A percentile compares a stretch with the other conserved stretches of the same genome.
Evolutionary conservation across 164 flowering plant species (phyloP).

Genomic region (Magnolia sinica): DNA sequence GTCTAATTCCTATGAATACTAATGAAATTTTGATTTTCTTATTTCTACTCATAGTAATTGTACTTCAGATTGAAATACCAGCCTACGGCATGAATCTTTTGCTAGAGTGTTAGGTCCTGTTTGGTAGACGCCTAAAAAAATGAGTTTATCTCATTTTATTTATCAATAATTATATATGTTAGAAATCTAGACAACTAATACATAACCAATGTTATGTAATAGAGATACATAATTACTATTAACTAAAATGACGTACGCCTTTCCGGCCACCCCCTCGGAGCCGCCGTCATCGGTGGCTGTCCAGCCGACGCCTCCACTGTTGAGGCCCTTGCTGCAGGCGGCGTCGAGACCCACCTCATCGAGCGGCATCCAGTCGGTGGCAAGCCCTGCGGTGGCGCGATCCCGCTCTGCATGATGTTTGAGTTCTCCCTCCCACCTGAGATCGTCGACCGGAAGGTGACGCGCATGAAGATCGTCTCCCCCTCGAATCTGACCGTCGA

Average conservation of each 20-base stretch:
- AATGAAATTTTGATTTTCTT: too few relatives aligned
- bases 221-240: slow-evolving; percentile 8
- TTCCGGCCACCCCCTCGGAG: slow-evolving; percentile 53
- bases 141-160: too few relatives aligned
- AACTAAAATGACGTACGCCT: background rate
- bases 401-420: slow-evolving; percentile 75
- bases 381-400: slow-evolving; percentile 88
- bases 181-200: too few relatives aligned
- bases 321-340: slow-evolving; percentile 59
- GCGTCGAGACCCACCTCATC: slow-evolving; percentile 69
- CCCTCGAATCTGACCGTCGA: slow-evolving; percentile 70
- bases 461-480: slow-evolving; percentile 64
- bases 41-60: too few relatives aligned
- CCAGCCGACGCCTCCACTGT: slow-evolving; percentile 83
- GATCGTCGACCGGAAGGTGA: slow-evolving; percentile 65
- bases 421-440: slow-evolving; percentile 69
- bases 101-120: too few relatives aligned
- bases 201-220: too few relatives aligned
- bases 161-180: too few relatives aligned
- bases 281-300: slow-evolving; percentile 76
- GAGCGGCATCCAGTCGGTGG: slow-evolving; percentile 56
- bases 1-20: too few relatives aligned
- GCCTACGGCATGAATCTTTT: too few relatives aligned
- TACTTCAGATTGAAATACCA: too few relatives aligned
- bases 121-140: too few relatives aligned